Base-by-base conservation (phyloP, 768 basidiomycete species). In the Baorangia bicolor region DNA sequence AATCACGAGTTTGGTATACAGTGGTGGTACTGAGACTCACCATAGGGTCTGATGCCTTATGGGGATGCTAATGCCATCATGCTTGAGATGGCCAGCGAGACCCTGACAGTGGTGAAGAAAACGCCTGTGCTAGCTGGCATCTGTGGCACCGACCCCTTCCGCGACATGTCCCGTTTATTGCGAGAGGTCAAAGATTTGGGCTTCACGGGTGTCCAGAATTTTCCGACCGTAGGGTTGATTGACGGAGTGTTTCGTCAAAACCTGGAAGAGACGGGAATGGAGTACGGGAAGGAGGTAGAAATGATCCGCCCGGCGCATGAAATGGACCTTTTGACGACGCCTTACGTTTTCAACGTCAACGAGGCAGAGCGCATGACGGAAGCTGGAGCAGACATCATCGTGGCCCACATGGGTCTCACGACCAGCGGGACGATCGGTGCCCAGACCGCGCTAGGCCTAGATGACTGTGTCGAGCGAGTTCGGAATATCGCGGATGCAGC, bases 351-450 rank as follows among this genome's bases (percentile, higher is more conserved):
- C 65, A 68, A 61, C 30, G 57, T 55, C 11, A 50, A 61, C 43
- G 68, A 69, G 44, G 63, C 70, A 7, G 55, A 52, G 48, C 58
- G 58, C 27, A 69, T 71, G 68, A 49, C 63, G 3, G 3, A 23
- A 13, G 67, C 62, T 5, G 69, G 68, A 1, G 67, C 67, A 14
- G 67, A 68, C 53, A 31, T 65, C 34, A 44, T 68, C 18, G 66
- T 68, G 20, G 63, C 60, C 21, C 69, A 68, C 49, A 69, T 68
- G 60, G 69, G 67, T 4, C 68, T 68, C 43, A 70, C 69, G 49
- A 70, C 64, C 39, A 66, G 58, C 27, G 64, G 68, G 13, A 59
- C 62, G 30, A 56, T 64, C 42, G 68, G 65, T 28, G 70, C 63
- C 7, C 68, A 60, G 47, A 69, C 65, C 7, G 55, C 69, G 27